A percentile compares a stretch with the other conserved stretches of the same genome.
phyloP scores from a whole-genome alignment of 2,329 filamentous ascomycete species.

The Microsporum canis region DNA sequence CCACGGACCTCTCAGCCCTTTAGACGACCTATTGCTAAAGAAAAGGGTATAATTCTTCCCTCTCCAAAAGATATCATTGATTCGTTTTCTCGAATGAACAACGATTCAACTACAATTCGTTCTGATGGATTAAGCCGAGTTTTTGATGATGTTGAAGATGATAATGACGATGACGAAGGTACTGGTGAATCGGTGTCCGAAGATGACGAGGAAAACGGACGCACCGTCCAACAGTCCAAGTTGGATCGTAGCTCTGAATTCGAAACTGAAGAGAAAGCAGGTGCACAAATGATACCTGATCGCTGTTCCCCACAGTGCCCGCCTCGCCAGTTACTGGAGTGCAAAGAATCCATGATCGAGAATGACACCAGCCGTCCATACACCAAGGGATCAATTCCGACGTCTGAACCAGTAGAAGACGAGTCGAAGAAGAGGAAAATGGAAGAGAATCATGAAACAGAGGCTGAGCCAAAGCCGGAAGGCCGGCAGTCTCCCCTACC shows the following conservation, averaged over 20 bases:
- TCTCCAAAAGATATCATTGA: constrained; percentile 20
- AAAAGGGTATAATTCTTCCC: constrained; percentile 8
- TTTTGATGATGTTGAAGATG: constrained; percentile 10
- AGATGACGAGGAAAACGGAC: constrained; percentile 11
- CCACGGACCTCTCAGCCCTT: constrained; percentile 20
- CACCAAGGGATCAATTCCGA: neutral
- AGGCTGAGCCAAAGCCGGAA: neutral
- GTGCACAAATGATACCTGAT: neutral
- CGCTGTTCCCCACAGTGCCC: neutral
- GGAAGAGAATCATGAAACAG: neutral
- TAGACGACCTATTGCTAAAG: neutral
- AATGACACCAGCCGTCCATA: neutral
- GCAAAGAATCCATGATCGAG: neutral
- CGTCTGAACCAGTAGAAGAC: neutral
- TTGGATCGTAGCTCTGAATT: neutral
- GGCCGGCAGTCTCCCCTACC: constrained; percentile 17
- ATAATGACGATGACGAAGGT: constrained; percentile 11
- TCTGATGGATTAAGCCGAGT: constrained; percentile 5
- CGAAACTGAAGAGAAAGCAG: neutral
- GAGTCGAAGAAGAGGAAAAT: neutral
- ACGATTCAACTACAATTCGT: constrained; percentile 9
- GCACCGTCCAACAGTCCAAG: neutral
- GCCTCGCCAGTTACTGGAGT: neutral
- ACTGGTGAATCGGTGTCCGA: neutral
- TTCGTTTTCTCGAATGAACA: constrained; percentile 13